Evolutionary conservation across 169 alveolate species (phyloP).

Genomic region (Eimeria sp.): DNA sequence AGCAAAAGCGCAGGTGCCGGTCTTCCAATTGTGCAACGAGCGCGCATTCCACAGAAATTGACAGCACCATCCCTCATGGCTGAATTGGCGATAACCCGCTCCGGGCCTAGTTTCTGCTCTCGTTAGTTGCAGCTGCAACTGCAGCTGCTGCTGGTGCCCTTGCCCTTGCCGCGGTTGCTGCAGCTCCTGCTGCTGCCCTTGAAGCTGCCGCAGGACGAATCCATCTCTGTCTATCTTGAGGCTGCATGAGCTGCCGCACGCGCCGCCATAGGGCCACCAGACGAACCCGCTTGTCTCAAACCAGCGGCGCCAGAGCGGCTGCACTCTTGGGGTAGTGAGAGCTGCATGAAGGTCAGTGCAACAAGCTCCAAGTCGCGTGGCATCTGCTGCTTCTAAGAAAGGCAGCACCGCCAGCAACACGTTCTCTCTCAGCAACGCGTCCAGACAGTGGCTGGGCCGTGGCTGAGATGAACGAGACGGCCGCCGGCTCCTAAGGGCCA

Average conservation of each 20-base stretch:
- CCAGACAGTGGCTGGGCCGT: conserved; percentile 35
- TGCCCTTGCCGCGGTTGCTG: background rate
- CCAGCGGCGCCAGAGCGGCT: conserved; percentile 76
- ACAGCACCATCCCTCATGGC: conserved; percentile 78
- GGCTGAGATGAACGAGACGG: conserved; percentile 40
- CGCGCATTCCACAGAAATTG: conserved; percentile 71
- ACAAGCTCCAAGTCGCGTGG: conserved; percentile 43
- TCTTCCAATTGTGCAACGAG: conserved; percentile 34
- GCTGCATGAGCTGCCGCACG: conserved; percentile 53
- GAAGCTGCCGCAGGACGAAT: conserved; percentile 16
- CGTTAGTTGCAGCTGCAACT: conserved; percentile 23
- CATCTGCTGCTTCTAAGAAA: conserved; percentile 60
- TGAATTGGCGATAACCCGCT: conserved; percentile 49
- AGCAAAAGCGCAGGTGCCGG: conserved; percentile 35
- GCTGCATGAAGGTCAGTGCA: conserved; percentile 59
- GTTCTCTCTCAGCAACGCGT: conserved; percentile 62
- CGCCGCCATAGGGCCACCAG: conserved; percentile 77
- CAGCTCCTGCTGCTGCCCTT: conserved; percentile 21
- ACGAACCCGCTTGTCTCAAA: conserved; percentile 67
- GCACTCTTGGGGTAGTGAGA: conserved; percentile 51
- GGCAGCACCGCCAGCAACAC: conserved; percentile 55
- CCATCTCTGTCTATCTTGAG: conserved; percentile 52
- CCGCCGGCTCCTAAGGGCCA: background rate
- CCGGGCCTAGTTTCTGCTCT: conserved; percentile 1
- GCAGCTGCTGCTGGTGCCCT: conserved; percentile 23